These are phyloP conservation scores for Dalbergia cochinchinensis DNA, from an alignment of 306 rosid genomes.

Conservation along the genomic window DNA sequence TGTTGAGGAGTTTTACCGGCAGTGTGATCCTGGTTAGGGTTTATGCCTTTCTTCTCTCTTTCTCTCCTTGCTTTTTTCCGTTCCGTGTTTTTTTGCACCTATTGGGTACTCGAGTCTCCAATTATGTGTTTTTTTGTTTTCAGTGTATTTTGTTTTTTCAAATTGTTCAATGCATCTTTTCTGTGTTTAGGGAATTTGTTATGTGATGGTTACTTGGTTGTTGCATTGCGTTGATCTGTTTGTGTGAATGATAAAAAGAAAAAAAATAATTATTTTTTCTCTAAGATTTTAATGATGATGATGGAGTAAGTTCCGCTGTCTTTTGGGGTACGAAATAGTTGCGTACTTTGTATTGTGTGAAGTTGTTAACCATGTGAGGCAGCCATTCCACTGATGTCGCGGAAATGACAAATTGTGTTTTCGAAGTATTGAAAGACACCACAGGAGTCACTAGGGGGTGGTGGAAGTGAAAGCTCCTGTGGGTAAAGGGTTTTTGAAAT, in stretches of 20 bases:
- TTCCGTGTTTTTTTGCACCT: neutral
- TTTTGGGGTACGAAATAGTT: neutral
- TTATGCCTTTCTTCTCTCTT: neutral
- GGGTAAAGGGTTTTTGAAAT: constrained; percentile 11
- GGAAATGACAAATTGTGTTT: neutral
- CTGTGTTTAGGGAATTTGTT: neutral
- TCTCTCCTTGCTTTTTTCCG: neutral
- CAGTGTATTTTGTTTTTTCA: neutral
- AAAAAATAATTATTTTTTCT: neutral
- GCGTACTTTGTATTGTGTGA: neutral
- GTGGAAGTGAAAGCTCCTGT: neutral
- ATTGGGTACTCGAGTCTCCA: neutral
- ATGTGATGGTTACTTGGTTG: neutral
- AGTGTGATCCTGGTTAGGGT: constrained; percentile 79
- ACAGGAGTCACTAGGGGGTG: too few species aligned
- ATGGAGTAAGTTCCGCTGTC: neutral
- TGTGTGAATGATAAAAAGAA: neutral
- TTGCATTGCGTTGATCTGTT: constrained; percentile 21
- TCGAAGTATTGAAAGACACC: too few species aligned
- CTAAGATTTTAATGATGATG: neutral
- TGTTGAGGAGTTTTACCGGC: constrained; percentile 63
- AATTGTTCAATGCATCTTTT: neutral
- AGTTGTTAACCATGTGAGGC: neutral
- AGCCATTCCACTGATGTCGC: neutral
- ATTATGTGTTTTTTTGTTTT: neutral